These are phyloP conservation scores for Hymenoscyphus linearis DNA, from an alignment of 2,329 filamentous ascomycete genomes.

Conservation along the genomic window DNA sequence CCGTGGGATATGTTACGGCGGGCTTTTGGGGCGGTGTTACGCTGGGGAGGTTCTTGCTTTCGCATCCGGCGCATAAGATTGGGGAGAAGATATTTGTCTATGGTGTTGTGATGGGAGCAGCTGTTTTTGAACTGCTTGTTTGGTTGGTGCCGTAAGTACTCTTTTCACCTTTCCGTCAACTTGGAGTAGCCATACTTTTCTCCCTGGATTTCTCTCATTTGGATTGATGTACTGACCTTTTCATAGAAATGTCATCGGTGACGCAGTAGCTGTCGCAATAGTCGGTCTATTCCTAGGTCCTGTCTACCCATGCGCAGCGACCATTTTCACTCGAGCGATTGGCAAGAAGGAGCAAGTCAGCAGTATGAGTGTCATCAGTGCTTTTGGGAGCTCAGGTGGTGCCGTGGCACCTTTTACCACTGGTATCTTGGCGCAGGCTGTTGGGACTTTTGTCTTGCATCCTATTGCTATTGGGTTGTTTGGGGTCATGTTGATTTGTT, in stretches of 20 bases:
- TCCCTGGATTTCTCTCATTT: background rate
- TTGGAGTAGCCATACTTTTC: no score
- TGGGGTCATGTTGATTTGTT: constrained; percentile 58
- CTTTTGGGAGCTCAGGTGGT: constrained; percentile 66
- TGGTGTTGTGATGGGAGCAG: constrained; percentile 53
- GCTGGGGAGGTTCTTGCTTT: constrained; percentile 66
- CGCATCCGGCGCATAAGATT: constrained; percentile 57
- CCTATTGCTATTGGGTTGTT: constrained; percentile 63
- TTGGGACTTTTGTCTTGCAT: constrained; percentile 42
- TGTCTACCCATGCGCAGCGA: constrained; percentile 68
- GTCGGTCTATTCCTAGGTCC: constrained; percentile 73
- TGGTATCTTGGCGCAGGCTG: constrained; percentile 41
- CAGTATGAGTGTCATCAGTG: constrained; percentile 61
- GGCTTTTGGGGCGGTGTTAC: constrained; percentile 72
- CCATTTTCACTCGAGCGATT: constrained; percentile 57
- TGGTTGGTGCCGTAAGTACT: constrained; percentile 58
- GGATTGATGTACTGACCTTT: background rate
- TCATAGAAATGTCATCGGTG: constrained; percentile 55
- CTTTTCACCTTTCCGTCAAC: no score
- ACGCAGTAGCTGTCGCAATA: constrained; percentile 62
- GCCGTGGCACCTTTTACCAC: constrained; percentile 52
- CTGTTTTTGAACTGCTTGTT: constrained; percentile 67
- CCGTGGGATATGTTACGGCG: constrained; percentile 75
- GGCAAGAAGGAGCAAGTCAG: constrained; percentile 55
- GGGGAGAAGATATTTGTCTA: constrained; percentile 70